Conservation (phyloP, 2,329 filamentous ascomycete genomes). For the Neonectria neomacrospora region DNA sequence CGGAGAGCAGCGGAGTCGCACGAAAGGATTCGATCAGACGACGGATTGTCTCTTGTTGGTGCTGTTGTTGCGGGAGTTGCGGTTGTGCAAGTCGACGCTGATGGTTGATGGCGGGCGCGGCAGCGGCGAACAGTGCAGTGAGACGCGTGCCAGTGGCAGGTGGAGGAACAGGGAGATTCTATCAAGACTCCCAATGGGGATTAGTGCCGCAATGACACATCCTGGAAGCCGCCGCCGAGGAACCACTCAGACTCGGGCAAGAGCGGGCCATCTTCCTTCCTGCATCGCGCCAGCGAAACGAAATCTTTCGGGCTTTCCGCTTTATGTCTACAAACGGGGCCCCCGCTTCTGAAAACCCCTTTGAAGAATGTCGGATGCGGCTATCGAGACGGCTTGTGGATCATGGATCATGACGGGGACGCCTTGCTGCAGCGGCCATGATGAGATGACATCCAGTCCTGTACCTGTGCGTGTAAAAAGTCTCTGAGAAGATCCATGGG, state of each 20-base stretch:
- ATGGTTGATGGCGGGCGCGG: slow-evolving; percentile 35
- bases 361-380: slow-evolving; percentile 16
- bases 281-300: slow-evolving; percentile 15
- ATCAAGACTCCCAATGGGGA: slow-evolving; percentile 45
- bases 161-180: slow-evolving; percentile 45
- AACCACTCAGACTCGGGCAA: slow-evolving; percentile 36
- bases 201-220: slow-evolving; percentile 41
- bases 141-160: slow-evolving; percentile 48
- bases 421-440: not conserved
- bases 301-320: slow-evolving; percentile 13
- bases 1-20: slow-evolving; percentile 7
- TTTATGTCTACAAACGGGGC: slow-evolving; percentile 20
- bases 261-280: slow-evolving; percentile 31
- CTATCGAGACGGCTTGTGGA: slow-evolving; percentile 18
- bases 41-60: slow-evolving; percentile 6
- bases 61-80: slow-evolving; percentile 3
- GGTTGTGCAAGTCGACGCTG: slow-evolving; percentile 36
- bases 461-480: not conserved
- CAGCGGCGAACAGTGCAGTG: slow-evolving; percentile 32
- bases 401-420: slow-evolving; percentile 16
- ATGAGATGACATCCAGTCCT: slow-evolving; percentile 11
- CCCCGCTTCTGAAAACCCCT: slow-evolving; percentile 11
- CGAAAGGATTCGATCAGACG: not conserved
- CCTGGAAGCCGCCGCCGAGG: slow-evolving; percentile 33
- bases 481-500: not conserved